These are phyloP conservation scores for Hawksworthiomyces lignivorus DNA, from an alignment of 2,329 filamentous ascomycete genomes.

Conservation along the genomic window DNA sequence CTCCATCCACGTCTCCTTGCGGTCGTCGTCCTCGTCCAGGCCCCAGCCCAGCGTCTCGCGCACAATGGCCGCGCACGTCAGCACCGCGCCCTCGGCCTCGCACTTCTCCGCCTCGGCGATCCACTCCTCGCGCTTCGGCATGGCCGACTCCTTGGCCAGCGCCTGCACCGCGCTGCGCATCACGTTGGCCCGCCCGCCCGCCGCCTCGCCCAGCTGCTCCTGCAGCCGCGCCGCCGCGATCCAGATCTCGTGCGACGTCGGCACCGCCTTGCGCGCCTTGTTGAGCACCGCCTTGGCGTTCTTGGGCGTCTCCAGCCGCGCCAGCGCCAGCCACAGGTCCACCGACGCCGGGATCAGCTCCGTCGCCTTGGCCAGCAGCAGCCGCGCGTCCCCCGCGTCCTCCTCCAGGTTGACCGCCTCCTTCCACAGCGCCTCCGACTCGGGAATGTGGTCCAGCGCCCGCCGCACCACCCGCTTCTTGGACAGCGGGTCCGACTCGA, in stretches of 20 bases:
- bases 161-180: conserved; percentile 92
- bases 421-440: conserved; percentile 97
- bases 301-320: conserved; percentile 78
- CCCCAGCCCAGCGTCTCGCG: conserved; percentile 88
- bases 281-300: conserved; percentile 95
- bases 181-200: conserved; percentile 70
- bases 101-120: conserved; percentile 90
- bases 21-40: conserved; percentile 91
- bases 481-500: conserved; percentile 73
- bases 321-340: conserved; percentile 90
- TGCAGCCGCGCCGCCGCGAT: conserved; percentile 87
- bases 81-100: conserved; percentile 79
- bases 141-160: conserved; percentile 82
- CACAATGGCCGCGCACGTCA: conserved; percentile 85
- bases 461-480: conserved; percentile 91
- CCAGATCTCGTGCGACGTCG: conserved; percentile 93
- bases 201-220: conserved; percentile 76
- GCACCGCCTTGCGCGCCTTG: conserved; percentile 85
- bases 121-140: conserved; percentile 97
- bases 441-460: conserved; percentile 84
- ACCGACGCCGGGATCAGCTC: conserved; percentile 91
- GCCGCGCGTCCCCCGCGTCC: conserved; percentile 74
- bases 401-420: conserved; percentile 94
- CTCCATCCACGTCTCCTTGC: conserved; percentile 92
- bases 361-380: conserved; percentile 88